Evolutionary conservation across 2,329 filamentous ascomycete genomes (phyloP).

Genomic region (Fusarium mangiferae): DNA sequence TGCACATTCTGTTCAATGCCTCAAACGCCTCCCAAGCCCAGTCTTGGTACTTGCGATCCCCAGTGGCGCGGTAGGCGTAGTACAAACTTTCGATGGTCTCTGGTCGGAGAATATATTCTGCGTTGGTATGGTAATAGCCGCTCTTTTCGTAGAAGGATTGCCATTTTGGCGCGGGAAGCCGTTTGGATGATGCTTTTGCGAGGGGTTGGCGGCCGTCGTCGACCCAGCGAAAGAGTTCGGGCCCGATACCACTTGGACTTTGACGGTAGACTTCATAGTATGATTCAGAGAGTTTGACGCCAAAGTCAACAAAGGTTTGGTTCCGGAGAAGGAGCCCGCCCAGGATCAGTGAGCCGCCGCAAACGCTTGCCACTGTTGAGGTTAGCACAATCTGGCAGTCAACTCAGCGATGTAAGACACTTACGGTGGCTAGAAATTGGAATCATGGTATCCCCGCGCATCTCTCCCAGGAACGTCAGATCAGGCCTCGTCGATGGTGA

Average conservation of each 20-base stretch:
- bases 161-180: slow-evolving; percentile 10
- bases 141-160: slow-evolving; percentile 18
- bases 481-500: background rate
- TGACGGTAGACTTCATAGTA: slow-evolving; percentile 32
- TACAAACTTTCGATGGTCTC: slow-evolving; percentile 34
- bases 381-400: background rate
- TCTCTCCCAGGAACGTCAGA: slow-evolving; percentile 3
- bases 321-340: background rate
- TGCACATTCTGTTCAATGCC: slow-evolving; percentile 1
- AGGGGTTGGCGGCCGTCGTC: slow-evolving; percentile 25
- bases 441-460: background rate
- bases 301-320: slow-evolving; percentile 9
- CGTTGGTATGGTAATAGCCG: slow-evolving; percentile 21
- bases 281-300: background rate
- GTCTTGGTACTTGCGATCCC: slow-evolving; percentile 21
- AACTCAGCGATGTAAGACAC: background rate
- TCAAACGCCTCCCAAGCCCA: slow-evolving; percentile 34
- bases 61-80: slow-evolving; percentile 35
- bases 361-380: background rate
- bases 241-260: slow-evolving; percentile 24
- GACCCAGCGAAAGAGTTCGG: slow-evolving; percentile 35
- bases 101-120: slow-evolving; percentile 29
- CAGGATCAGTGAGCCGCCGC: background rate
- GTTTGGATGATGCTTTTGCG: slow-evolving; percentile 11
- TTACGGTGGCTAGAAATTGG: slow-evolving; percentile 1